Conservation (phyloP, 1,139 yeast species). For the Candida mesenterica region DNA sequence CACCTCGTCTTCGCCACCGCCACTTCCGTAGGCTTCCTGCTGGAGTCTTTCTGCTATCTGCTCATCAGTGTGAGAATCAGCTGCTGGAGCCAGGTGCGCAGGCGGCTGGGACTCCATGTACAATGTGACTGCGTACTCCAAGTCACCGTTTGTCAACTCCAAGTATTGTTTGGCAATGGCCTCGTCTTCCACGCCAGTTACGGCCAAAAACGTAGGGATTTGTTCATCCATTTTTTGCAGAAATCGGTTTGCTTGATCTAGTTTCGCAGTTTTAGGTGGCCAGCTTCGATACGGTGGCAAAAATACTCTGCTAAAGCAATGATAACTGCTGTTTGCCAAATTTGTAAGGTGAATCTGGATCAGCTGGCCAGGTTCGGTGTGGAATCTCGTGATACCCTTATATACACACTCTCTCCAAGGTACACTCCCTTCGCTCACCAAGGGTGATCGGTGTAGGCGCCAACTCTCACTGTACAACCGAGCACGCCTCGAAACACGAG, state of each 20-base stretch:
- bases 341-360: too few species aligned
- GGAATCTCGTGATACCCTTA: too few species aligned
- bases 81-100: conserved; percentile 18
- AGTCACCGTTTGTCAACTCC: conserved; percentile 73
- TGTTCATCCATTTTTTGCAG: conserved; percentile 44
- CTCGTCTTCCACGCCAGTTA: conserved; percentile 74
- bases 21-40: conserved; percentile 54
- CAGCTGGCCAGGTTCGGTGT: too few species aligned
- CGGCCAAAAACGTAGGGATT: conserved; percentile 75
- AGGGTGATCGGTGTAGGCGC: too few species aligned
- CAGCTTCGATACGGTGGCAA: too few species aligned
- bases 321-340: neutral
- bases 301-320: too few species aligned
- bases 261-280: neutral
- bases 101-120: conserved; percentile 60
- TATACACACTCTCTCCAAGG: too few species aligned
- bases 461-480: too few species aligned
- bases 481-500: too few species aligned
- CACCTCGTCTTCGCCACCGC: conserved; percentile 25
- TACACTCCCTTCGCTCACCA: too few species aligned
- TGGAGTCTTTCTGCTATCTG: conserved; percentile 65
- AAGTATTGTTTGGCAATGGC: conserved; percentile 74
- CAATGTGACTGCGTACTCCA: conserved; percentile 83
- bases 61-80: conserved; percentile 45
- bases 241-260: too few species aligned